A percentile compares a stretch with the other conserved stretches of the same genome.
These are phyloP conservation scores for Globisporangium mamillatum DNA, from an alignment of 352 stramenopile species.

Conservation along the genomic window DNA sequence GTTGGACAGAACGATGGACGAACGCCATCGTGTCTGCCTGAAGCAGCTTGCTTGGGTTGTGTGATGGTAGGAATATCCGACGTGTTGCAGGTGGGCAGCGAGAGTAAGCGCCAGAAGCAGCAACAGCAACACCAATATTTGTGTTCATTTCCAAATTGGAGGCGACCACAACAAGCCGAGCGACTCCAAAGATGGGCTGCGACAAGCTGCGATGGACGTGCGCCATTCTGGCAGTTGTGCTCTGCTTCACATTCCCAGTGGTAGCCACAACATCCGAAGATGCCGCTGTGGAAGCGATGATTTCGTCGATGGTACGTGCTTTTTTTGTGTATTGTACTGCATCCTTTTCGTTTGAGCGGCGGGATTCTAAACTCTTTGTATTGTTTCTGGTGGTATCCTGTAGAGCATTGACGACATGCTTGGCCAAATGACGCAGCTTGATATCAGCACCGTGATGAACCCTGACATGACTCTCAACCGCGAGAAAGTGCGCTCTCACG, in stretches of 20 bases:
- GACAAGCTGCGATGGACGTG: constrained; percentile 2
- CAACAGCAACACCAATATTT: neutral
- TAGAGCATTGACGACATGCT: constrained; percentile 50
- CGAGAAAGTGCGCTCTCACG: constrained; percentile 60
- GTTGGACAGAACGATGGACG: constrained; percentile 7
- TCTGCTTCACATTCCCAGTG: neutral
- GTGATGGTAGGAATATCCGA: neutral
- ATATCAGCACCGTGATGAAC: constrained; percentile 77
- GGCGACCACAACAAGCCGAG: neutral
- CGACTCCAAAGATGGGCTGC: constrained; percentile 1
- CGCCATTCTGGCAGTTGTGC: neutral
- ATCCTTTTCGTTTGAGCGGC: neutral
- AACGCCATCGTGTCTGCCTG: neutral
- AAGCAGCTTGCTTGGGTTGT: neutral
- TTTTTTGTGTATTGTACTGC: neutral
- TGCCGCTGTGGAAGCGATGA: constrained; percentile 10
- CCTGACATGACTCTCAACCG: constrained; percentile 62
- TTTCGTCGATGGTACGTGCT: constrained; percentile 13
- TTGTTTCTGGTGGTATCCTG: neutral
- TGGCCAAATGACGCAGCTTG: constrained; percentile 91
- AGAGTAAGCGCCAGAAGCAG: neutral
- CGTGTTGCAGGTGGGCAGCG: neutral
- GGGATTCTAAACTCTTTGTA: neutral
- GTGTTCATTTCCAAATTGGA: constrained; percentile 5
- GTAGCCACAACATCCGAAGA: neutral